Evolutionary conservation across 768 basidiomycete species (phyloP).

Genomic region (Kwoniella sp.): DNA sequence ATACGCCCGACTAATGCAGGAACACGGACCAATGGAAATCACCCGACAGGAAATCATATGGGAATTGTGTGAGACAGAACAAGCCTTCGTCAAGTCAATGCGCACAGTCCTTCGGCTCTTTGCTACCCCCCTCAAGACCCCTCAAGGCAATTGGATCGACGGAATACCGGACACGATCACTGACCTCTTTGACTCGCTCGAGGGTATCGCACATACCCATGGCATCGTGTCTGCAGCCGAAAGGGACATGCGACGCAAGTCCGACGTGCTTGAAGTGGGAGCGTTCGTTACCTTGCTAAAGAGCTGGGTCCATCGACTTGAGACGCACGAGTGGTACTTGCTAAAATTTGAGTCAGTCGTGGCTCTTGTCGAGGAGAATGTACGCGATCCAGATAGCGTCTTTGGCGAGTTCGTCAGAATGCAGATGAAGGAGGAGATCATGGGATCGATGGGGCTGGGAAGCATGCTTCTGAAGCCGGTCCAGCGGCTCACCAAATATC

Average conservation of each 20-base stretch:
- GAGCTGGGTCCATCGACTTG: constrained; percentile 62
- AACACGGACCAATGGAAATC: constrained; percentile 57
- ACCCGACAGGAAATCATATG: constrained; percentile 65
- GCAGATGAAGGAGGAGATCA: constrained; percentile 54
- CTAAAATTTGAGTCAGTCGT: constrained; percentile 65
- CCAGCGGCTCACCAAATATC: constrained; percentile 66
- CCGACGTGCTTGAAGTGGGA: constrained; percentile 52
- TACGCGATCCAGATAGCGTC: constrained; percentile 58
- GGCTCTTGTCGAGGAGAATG: constrained; percentile 56
- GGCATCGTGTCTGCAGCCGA: constrained; percentile 59
- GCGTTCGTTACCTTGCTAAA: constrained; percentile 61
- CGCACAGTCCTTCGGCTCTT: constrained; percentile 67
- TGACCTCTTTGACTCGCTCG: constrained; percentile 78
- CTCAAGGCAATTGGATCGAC: constrained; percentile 69
- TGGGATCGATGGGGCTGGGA: constrained; percentile 63
- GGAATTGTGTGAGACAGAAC: constrained; percentile 67
- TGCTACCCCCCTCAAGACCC: constrained; percentile 69
- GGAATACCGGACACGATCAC: constrained; percentile 69
- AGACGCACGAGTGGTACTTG: constrained; percentile 83
- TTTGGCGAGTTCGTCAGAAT: constrained; percentile 81
- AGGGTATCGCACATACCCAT: constrained; percentile 78
- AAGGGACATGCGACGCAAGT: constrained; percentile 51
- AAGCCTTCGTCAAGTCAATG: constrained; percentile 63
- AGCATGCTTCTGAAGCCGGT: constrained; percentile 71
- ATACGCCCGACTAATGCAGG: constrained; percentile 40